Evolutionary conservation across 2,329 filamentous ascomycete genomes (phyloP), one percentile per base, ranked within the genome.

Genomic region (Scedosporium dehoogii): DNA sequence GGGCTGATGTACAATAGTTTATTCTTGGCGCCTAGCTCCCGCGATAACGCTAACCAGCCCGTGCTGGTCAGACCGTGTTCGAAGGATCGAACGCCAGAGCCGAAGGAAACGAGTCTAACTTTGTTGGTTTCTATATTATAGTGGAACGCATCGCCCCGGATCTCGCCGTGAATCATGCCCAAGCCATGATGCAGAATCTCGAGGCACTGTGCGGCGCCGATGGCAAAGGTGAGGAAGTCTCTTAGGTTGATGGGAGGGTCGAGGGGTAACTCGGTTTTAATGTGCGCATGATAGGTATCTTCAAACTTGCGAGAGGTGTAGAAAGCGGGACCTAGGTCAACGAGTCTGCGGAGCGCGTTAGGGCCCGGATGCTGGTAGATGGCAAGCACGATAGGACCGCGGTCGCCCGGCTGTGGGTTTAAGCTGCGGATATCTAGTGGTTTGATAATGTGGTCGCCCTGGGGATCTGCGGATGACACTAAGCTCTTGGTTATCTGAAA

Each of bases 1-100:
- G 93, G 92, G 57, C 92, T 93, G 71, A 97, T 96, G 71, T 91
- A 97, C 60, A 92, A 85, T 21, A 97, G 79, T 74, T 96, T 96
- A 70, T 92, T 88, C 74, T 91, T 92, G 48, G 92, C 90, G 2
- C 92, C 92, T 6, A 92, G 76, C 72, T 97, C 90, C 64, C 89
- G 88, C 12, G 90, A 93, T 9, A 97, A 76, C 0, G 84, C 83
- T 10, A 88, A 90, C 93, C 93, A 97, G 41, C 92, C 92, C 21
- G 89, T 88, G 69, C 90, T 93, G 6, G 84, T 87, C 59, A 97
- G 79, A 4, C 92, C 91, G 74, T 96, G 91, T 73, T 97, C 93
- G 67, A 97, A 97, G 0, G 91, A 90, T 61, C 91, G 83, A 55
- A 92, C 80, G 2, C 93, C 93, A 12, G 91, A 93, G 12, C 93